Base-by-base conservation (phyloP, 2,329 filamentous ascomycete genomes). In the Tolypocladium sp. region DNA sequence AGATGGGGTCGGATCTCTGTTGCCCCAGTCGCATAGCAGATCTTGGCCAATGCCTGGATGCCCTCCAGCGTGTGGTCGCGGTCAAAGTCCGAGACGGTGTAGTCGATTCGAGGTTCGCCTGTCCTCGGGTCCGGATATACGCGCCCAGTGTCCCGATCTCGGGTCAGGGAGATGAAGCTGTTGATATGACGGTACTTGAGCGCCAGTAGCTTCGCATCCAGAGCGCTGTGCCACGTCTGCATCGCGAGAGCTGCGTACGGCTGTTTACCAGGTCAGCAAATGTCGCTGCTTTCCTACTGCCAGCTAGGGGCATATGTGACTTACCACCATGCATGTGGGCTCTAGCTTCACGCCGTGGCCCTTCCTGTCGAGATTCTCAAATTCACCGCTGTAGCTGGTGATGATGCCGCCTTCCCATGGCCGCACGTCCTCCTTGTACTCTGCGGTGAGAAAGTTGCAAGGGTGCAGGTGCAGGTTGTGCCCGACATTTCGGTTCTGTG, bases 271-370 rank as follows among this genome's bases (percentile, higher is more conserved):
- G 59, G 59, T 67, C 35, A 65, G 62, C 54, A 57, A 59, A 25
- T 2, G 25, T 6, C 46, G 20, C 46, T 51, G 7, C 8, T 3
- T 6, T n/a, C 15, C 46, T 20, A 15, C 17, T 17, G 46, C 27
- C 27, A 5, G 27, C 25, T 12, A 37, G 42, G 22, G 41, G n/a
- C 6, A 7, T 20, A 22, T 51, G 10, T 37, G 46, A 69, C 79
- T 67, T 68, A 82, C 80, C 59, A 85, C 64, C 88, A 94, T 92
- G 66, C 82, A 83, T 1, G 84, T 84, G 12, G 86, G 79, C 77
- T 97, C 92, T 35, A 97, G 77, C 71, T 95, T 96, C 55, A 82
- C 80, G 44, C 93, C 93, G 66, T 97, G 91, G 59, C 91, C 91
- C 49, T 86, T 79, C 7, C 84, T 83, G 70, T 96, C 91, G 0